These are phyloP conservation scores for Pistacia vera DNA, from an alignment of 345 rosid genomes.

Conservation along the genomic window DNA sequence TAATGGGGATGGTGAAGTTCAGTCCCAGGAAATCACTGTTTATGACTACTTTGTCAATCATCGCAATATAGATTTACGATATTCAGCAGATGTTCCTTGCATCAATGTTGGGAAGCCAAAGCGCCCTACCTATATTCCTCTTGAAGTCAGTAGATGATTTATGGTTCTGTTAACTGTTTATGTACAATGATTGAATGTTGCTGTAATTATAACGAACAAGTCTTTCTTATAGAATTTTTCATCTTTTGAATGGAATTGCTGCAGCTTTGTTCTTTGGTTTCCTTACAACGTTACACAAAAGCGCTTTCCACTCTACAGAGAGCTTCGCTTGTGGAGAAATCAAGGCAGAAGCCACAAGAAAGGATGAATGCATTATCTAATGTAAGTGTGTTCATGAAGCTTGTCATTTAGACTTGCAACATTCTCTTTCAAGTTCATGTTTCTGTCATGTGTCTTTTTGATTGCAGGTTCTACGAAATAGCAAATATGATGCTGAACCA, in stretches of 20 bases:
- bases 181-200: background rate
- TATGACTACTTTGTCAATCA: conserved; percentile 64
- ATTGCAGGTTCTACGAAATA: conserved; percentile 58
- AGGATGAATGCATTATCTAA: conserved; percentile 72
- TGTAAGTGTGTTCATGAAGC: conserved; percentile 36
- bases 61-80: conserved; percentile 53
- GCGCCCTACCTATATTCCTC: conserved; percentile 76
- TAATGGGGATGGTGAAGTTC: conserved; percentile 48
- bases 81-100: conserved; percentile 80
- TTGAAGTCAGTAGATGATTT: conserved; percentile 52
- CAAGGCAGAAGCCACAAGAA: conserved; percentile 93
- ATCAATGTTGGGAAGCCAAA: conserved; percentile 93
- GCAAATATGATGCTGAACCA: conserved; percentile 75
- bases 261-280: conserved; percentile 76
- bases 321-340: conserved; percentile 81
- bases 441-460: conserved; percentile 17
- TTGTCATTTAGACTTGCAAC: conserved; percentile 1
- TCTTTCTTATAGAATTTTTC: background rate
- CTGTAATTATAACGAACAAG: background rate
- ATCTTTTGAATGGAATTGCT: conserved; percentile 7
- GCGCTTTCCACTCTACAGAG: conserved; percentile 71
- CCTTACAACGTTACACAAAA: conserved; percentile 90
- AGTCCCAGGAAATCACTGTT: conserved; percentile 57
- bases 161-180: background rate
- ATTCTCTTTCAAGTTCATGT: background rate